Conservation (phyloP, 1,139 yeast genomes). For the Pichia sorboxylosa region DNA sequence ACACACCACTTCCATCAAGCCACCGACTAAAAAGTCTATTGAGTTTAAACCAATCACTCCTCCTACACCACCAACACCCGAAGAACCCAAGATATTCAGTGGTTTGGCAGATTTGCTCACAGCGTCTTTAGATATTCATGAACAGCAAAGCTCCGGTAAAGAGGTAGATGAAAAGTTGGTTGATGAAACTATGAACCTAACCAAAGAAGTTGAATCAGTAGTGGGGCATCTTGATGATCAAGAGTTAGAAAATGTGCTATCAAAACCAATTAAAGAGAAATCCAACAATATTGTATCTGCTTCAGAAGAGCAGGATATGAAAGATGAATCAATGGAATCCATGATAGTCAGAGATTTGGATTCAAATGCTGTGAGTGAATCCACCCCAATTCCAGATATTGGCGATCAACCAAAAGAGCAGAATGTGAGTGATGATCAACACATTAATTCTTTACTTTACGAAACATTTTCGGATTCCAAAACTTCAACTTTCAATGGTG, state of each 20-base stretch:
- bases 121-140: constrained; percentile 17
- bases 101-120: constrained; percentile 14
- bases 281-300: constrained; percentile 1
- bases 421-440: constrained; percentile 14
- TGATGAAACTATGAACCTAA: background rate
- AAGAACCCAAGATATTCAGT: constrained; percentile 17
- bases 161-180: constrained; percentile 3
- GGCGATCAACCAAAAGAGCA: constrained; percentile 1
- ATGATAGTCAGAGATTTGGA: constrained; percentile 12
- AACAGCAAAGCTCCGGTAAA: constrained; percentile 12
- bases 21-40: no score
- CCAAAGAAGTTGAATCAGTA: background rate
- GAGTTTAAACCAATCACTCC: constrained; percentile 11
- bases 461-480: constrained; percentile 9
- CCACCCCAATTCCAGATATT: background rate
- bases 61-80: constrained; percentile 15
- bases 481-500: constrained; percentile 2
- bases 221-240: constrained; percentile 2
- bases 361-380: constrained; percentile 14
- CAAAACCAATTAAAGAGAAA: background rate
- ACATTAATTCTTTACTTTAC: constrained; percentile 17
- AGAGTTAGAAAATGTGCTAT: constrained; percentile 2
- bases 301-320: background rate
- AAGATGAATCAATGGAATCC: constrained; percentile 1
- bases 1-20: no score